Evolutionary conservation across 1,284 basidiomycete species (phyloP).

Genomic region (Sutorius eximius): DNA sequence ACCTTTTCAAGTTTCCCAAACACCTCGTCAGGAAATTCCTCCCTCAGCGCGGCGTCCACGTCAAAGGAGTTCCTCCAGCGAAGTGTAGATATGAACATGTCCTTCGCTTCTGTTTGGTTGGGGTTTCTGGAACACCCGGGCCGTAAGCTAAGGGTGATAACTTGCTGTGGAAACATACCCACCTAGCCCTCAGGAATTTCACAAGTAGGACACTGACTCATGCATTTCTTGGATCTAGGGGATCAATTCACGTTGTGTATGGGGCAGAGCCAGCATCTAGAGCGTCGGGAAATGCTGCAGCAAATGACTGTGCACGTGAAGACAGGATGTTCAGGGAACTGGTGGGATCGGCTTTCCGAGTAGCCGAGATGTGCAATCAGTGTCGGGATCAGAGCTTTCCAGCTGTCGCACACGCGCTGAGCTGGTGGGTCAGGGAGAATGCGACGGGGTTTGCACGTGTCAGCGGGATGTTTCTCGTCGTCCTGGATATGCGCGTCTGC

Average conservation of each 20-base stretch:
- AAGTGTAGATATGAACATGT: constrained; percentile 68
- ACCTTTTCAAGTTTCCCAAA: constrained; percentile 67
- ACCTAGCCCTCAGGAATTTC: constrained; percentile 79
- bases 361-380: no score
- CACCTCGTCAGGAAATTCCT: constrained; percentile 62
- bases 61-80: constrained; percentile 73
- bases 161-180: constrained; percentile 7
- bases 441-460: no score
- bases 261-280: constrained; percentile 48
- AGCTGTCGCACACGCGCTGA: no score
- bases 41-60: constrained; percentile 57
- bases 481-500: no score
- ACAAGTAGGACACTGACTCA: constrained; percentile 69
- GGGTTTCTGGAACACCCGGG: constrained; percentile 46
- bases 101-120: constrained; percentile 50
- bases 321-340: constrained; percentile 37
- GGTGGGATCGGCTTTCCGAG: no score
- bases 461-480: no score
- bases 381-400: no score
- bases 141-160: not conserved
- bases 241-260: constrained; percentile 66
- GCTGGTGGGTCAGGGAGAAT: no score
- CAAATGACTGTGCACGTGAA: constrained; percentile 55
- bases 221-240: constrained; percentile 51
- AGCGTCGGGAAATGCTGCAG: constrained; percentile 44